phyloP scores from a whole-genome alignment of 2,329 filamentous ascomycete genomes.

The Phaeosphaeriaceae sp. region DNA sequence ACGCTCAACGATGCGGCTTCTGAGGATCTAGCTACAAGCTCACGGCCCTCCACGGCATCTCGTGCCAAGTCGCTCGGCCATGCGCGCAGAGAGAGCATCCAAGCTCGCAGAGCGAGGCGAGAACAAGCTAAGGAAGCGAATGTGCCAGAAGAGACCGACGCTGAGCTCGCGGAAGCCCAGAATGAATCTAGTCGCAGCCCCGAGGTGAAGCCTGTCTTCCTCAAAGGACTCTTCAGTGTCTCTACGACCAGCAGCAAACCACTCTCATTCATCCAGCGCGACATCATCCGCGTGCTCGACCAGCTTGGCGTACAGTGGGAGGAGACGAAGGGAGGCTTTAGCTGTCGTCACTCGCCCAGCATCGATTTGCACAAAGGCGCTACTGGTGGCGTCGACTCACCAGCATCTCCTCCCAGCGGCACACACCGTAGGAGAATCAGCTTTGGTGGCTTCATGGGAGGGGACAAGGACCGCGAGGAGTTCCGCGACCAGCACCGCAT shows the following conservation, averaged over 20 bases:
- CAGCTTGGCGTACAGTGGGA: slow-evolving; percentile 89
- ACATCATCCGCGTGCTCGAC: slow-evolving; percentile 88
- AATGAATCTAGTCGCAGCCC: slow-evolving; percentile 66
- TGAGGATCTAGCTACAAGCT: slow-evolving; percentile 54
- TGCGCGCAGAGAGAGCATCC: slow-evolving; percentile 88
- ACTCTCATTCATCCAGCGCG: slow-evolving; percentile 81
- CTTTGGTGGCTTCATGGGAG: slow-evolving; percentile 74
- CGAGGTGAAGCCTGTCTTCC: slow-evolving; percentile 90
- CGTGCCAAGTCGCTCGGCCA: slow-evolving; percentile 90
- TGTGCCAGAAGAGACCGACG: slow-evolving; percentile 89
- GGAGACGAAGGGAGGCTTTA: slow-evolving; percentile 94
- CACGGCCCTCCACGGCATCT: slow-evolving; percentile 40
- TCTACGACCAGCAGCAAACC: slow-evolving; percentile 95
- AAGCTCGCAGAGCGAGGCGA: slow-evolving; percentile 78
- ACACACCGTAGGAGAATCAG: slow-evolving; percentile 81
- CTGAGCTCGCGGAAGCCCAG: slow-evolving; percentile 68
- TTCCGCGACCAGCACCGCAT: slow-evolving; percentile 67
- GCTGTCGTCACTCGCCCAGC: slow-evolving; percentile 85
- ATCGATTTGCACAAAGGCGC: slow-evolving; percentile 80
- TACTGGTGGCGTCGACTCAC: slow-evolving; percentile 58
- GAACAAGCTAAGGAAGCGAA: slow-evolving; percentile 78
- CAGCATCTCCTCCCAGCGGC: slow-evolving; percentile 44
- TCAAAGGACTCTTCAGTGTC: slow-evolving; percentile 97
- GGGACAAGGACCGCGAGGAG: slow-evolving; percentile 69
- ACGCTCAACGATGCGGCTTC: slow-evolving; percentile 57